Percentiles rank a stretch among this genome's conserved stretches.
phyloP scores from a whole-genome alignment of 2,329 filamentous ascomycete genomes.

The Colletotrichum australisinense region DNA sequence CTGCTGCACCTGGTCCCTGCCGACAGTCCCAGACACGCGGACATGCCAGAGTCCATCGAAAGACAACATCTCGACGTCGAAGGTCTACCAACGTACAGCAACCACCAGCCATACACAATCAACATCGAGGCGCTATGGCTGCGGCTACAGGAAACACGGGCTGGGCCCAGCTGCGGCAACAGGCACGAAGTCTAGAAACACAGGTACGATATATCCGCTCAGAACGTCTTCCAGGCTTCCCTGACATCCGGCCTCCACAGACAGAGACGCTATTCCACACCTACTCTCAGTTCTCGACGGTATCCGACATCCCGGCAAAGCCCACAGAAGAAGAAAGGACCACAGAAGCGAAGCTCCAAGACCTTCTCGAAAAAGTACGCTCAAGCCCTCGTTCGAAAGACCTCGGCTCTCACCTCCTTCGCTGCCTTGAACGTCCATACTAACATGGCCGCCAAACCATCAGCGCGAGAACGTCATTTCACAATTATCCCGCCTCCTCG shows the following conservation, averaged over 20 bases:
- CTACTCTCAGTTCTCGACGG: slow-evolving; percentile 91
- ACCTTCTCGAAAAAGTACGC: slow-evolving; percentile 82
- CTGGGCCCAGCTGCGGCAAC: slow-evolving; percentile 95
- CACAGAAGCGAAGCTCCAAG: slow-evolving; percentile 84
- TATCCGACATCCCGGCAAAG: slow-evolving; percentile 82
- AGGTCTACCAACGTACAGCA: slow-evolving; percentile 1
- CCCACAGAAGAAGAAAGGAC: slow-evolving; percentile 86
- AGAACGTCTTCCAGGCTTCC: slow-evolving; percentile 5
- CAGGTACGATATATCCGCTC: slow-evolving; percentile 70
- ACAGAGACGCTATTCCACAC: slow-evolving; percentile 86
- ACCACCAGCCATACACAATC: slow-evolving; percentile 15
- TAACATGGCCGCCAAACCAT: slow-evolving; percentile 59
- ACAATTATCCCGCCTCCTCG: slow-evolving; percentile 88
- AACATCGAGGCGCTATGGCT: slow-evolving; percentile 55
- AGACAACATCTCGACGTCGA: slow-evolving; percentile 21
- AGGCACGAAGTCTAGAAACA: slow-evolving; percentile 87
- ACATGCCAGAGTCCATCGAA: slow-evolving; percentile 18
- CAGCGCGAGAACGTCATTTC: slow-evolving; percentile 85
- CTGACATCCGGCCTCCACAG: slow-evolving; percentile 56
- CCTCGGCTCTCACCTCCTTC: not conserved
- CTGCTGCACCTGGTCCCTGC: slow-evolving; percentile 32
- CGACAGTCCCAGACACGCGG: slow-evolving; percentile 28
- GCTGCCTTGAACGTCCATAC: not conserved
- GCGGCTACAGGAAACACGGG: slow-evolving; percentile 68
- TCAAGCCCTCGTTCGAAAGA: not conserved